These are phyloP conservation scores for Phytopythium montanum DNA, from an alignment of 352 stramenopile species.

Conservation along the genomic window DNA sequence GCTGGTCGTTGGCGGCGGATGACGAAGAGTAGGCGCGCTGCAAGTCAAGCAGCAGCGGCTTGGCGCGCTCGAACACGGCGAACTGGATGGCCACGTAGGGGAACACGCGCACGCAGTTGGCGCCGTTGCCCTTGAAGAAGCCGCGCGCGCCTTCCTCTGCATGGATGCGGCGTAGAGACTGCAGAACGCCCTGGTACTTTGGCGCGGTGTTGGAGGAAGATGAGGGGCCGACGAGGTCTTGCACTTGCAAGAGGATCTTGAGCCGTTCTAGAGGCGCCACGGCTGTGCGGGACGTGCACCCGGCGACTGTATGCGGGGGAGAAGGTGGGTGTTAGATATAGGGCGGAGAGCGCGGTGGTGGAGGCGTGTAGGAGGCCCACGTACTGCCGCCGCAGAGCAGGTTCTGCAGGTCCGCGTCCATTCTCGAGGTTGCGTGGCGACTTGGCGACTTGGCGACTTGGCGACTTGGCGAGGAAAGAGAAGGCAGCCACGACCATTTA, in stretches of 20 bases:
- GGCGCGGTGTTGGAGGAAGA: background rate
- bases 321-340: conserved; percentile 1
- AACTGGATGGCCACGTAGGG: conserved; percentile 81
- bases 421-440: background rate
- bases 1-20: conserved; percentile 11
- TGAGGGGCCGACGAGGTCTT: conserved; percentile 42
- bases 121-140: conserved; percentile 78
- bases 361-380: conserved; percentile 7
- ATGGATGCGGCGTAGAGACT: conserved; percentile 61
- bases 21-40: conserved; percentile 26
- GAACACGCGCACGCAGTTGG: conserved; percentile 77
- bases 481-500: background rate
- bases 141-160: conserved; percentile 55
- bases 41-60: conserved; percentile 34
- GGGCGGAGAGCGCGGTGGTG: background rate
- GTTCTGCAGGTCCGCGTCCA: conserved; percentile 43
- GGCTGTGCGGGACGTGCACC: conserved; percentile 60
- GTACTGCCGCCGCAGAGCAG: conserved; percentile 72
- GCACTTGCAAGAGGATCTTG: conserved; percentile 80
- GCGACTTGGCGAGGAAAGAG: background rate
- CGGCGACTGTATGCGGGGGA: conserved; percentile 38
- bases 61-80: conserved; percentile 58
- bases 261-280: conserved; percentile 72
- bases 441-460: background rate
- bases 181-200: conserved; percentile 55